Conservation (phyloP, 352 stramenopile genomes). For the Phytopythium cucurbitacearum region DNA sequence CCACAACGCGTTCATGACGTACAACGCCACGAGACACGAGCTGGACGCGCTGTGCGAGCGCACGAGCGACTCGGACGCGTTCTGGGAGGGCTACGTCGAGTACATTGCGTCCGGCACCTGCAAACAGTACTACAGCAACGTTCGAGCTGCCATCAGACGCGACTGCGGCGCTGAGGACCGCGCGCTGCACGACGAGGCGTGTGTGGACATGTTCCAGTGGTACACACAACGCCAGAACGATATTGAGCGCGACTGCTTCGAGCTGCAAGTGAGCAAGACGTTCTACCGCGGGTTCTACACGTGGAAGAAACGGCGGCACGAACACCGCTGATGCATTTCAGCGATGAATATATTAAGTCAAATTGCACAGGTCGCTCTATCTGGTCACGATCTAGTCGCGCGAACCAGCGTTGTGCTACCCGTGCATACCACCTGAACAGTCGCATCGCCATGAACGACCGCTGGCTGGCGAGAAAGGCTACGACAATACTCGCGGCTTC, state of each 20-base stretch:
- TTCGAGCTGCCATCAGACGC: conserved; percentile 26
- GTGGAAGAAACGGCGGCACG: conserved; percentile 1
- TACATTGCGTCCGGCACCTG: conserved; percentile 47
- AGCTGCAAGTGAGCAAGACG: conserved; percentile 8
- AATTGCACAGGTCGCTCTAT: too few relatives aligned
- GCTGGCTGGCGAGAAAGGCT: too few relatives aligned
- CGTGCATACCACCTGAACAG: too few relatives aligned
- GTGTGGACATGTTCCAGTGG: conserved; percentile 45
- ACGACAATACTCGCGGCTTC: too few relatives aligned
- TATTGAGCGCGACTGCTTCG: conserved; percentile 49
- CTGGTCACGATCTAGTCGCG: too few relatives aligned
- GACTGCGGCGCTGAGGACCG: conserved; percentile 18
- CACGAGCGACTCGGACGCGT: conserved; percentile 39
- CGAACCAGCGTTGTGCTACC: too few relatives aligned
- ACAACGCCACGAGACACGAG: conserved; percentile 35
- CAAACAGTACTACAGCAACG: conserved; percentile 53
- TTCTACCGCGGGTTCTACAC: conserved; percentile 8
- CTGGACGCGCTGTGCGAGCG: conserved; percentile 37
- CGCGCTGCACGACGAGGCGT: conserved; percentile 8
- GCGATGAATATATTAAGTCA: too few relatives aligned
- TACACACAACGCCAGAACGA: conserved; percentile 31
- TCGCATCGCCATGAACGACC: too few relatives aligned
- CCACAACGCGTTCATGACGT: conserved; percentile 49
- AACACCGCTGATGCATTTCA: background rate
- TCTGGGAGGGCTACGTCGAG: conserved; percentile 59